Conservation (phyloP, 768 basidiomycete genomes). For the Podaxis sp. region DNA sequence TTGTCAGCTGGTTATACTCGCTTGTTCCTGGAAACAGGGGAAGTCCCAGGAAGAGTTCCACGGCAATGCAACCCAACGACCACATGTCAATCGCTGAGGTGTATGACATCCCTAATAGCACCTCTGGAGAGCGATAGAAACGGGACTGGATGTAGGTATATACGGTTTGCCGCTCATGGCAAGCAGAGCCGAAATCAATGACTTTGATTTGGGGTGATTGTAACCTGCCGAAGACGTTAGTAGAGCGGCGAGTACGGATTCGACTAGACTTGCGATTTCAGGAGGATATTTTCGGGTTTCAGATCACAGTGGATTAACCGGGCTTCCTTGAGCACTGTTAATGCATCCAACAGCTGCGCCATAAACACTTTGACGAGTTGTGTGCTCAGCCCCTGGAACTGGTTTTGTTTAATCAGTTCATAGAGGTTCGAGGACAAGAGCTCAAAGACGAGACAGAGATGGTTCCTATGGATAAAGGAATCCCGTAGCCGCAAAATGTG, state of each 20-base stretch:
- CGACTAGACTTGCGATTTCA: conserved; percentile 72
- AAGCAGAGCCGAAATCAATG: conserved; percentile 98
- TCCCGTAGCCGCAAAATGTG: conserved; percentile 95
- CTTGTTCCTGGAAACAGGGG: conserved; percentile 98
- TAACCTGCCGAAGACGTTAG: conserved; percentile 48
- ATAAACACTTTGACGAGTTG: conserved; percentile 99
- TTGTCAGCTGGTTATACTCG: conserved; percentile 97
- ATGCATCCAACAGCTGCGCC: conserved; percentile 87
- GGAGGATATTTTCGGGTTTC: conserved; percentile 97
- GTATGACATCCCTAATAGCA: conserved; percentile 91
- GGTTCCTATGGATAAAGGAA: conserved; percentile 94
- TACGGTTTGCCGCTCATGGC: conserved; percentile 98
- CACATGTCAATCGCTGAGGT: conserved; percentile 98
- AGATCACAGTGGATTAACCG: conserved; percentile 97
- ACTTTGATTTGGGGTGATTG: conserved; percentile 99
- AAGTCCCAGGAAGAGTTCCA: conserved; percentile 94
- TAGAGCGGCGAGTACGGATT: conserved; percentile 6
- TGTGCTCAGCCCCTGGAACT: conserved; percentile 95
- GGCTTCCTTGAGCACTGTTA: conserved; percentile 92
- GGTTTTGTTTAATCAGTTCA: conserved; percentile 99
- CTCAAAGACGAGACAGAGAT: conserved; percentile 97
- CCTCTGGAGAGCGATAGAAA: conserved; percentile 98
- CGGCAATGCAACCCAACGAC: conserved; percentile 97
- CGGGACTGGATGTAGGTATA: conserved; percentile 99
- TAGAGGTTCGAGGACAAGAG: conserved; percentile 96